phyloP scores from a whole-genome alignment of 805 yeast species.

The Wickerhamomyces strasburgensis region DNA sequence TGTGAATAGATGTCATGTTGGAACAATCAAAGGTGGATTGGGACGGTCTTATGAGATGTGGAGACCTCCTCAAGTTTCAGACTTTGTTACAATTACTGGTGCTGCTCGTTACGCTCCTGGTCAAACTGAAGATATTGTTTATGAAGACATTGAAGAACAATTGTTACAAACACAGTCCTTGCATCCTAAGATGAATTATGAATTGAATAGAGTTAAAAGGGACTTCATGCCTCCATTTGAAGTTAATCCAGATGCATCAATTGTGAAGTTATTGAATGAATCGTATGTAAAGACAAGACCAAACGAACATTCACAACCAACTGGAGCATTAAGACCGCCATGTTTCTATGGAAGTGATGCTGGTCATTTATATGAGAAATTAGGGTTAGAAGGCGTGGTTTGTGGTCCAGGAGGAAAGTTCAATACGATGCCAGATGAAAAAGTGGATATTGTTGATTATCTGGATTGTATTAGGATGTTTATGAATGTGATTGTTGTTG shows the following conservation, averaged over 20 bases:
- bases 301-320: slow-evolving; percentile 3
- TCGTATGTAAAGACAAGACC: not conserved
- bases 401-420: not conserved
- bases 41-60: not conserved
- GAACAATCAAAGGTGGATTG: not conserved
- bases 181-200: not conserved
- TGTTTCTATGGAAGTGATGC: not conserved
- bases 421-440: not conserved
- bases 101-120: not conserved
- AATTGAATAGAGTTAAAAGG: not conserved
- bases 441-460: not conserved
- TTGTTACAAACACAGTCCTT: not conserved
- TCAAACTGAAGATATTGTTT: not conserved
- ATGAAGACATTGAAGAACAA: not conserved
- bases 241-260: not conserved
- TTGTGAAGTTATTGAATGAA: not conserved
- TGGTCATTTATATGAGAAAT: not conserved
- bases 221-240: not conserved
- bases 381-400: not conserved
- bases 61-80: not conserved
- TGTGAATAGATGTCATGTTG: not conserved
- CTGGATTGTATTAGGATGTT: not conserved
- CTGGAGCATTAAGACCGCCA: not conserved
- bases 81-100: not conserved
- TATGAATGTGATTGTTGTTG: not conserved